These are phyloP conservation scores for Amanita inopinata DNA, from an alignment of 768 basidiomycete genomes.

Conservation along the genomic window DNA sequence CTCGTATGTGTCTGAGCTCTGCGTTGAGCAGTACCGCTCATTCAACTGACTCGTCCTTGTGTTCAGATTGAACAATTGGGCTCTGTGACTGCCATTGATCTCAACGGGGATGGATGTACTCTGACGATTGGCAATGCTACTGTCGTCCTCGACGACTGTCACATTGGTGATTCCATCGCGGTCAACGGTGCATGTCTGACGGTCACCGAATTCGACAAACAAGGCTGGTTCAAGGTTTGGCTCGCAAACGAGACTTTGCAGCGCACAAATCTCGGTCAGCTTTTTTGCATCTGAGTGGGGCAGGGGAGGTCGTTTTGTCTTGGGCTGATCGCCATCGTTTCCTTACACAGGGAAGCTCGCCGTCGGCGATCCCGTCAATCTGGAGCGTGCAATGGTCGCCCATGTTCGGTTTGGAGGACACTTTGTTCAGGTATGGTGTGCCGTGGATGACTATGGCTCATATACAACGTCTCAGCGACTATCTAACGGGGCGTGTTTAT, in stretches of 20 bases:
- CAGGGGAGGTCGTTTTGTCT: no score
- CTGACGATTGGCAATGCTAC: conserved; percentile 65
- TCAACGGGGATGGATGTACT: conserved; percentile 70
- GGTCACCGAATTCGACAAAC: conserved; percentile 70
- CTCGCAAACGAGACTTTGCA: conserved; percentile 91
- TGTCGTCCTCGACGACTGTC: conserved; percentile 78
- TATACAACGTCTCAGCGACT: no score
- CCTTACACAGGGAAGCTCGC: conserved; percentile 58
- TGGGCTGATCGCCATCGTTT: no score
- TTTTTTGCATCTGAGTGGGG: background rate
- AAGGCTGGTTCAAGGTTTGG: conserved; percentile 89
- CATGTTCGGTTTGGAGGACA: conserved; percentile 94
- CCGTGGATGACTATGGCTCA: no score
- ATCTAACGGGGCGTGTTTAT: background rate
- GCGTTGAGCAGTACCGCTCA: conserved; percentile 4
- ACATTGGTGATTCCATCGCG: conserved; percentile 90
- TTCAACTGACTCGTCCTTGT: conserved; percentile 8
- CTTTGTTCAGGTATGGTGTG: conserved; percentile 89
- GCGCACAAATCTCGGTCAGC: conserved; percentile 80
- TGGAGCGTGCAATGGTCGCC: conserved; percentile 91
- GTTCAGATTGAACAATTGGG: conserved; percentile 85
- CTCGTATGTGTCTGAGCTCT: no score
- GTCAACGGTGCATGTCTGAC: conserved; percentile 87
- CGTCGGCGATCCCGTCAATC: conserved; percentile 75
- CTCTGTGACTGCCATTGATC: conserved; percentile 51